Base-by-base conservation (phyloP, 768 basidiomycete species). In the Cubamyces lactineus region DNA sequence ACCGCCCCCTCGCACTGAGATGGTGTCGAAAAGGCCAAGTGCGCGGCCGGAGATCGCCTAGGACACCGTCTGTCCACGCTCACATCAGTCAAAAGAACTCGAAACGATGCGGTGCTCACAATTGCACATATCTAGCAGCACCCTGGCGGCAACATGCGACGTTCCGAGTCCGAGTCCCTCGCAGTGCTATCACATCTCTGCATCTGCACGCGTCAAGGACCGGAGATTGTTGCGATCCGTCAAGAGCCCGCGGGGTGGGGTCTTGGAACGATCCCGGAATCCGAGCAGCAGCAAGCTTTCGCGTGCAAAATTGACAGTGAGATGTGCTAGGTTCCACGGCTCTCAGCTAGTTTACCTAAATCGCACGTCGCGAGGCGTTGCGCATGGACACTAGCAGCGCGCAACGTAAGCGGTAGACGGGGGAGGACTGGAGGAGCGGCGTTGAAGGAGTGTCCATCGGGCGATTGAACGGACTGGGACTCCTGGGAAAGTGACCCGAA, bases 211-310 rank as follows among this genome's bases (percentile, higher is more conserved):
- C 54, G 48, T 38, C 49, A 42, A 45, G 28, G 50, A 17, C 61
- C 61, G 55, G 61, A 52, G 55, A 62, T 57, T 62, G 61, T 62
- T 62, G 61, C 55, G 61, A 62, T 62, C 61, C 61, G 55, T 62
- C 61, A 62, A 45, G 34, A 42, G 50, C 26, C 54, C 49, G 15
- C 30, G 21, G 40, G 11, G 49, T 30, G 61, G 47, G 26, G 53
- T 9, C 19, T 42, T 47, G 24, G 40, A 60, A 16, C 34, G 39
- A n/a, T 19, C 15, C 38, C 47, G 19, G 47, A 34, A 47, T 53
- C 55, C 55, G 61, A 57, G 45, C 47, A 16, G 42, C 42, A 62
- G 42, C 21, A 34, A 42, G 51, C 45, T 39, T 53, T 57, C 55
- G 21, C 56, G 42, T 51, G 43, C 50, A 21, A 4, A n/a, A 28